These are phyloP conservation scores for Aeschynomene evenia DNA, from an alignment of 306 rosid genomes.

Conservation along the genomic window DNA sequence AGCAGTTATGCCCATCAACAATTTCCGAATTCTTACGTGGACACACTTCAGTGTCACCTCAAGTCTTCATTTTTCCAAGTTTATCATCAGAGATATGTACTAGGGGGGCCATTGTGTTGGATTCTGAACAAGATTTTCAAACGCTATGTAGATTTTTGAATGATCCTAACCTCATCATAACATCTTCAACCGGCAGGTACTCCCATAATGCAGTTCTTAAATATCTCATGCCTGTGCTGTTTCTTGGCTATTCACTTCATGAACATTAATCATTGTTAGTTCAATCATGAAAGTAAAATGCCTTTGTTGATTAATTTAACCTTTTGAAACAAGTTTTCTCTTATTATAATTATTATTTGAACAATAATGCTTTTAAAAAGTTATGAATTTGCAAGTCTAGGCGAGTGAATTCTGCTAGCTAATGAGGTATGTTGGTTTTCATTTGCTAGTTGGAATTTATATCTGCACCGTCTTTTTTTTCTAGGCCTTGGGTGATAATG, in stretches of 20 bases:
- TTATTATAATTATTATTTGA: constrained; percentile 17
- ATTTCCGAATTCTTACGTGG: constrained; percentile 50
- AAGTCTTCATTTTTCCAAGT: constrained; percentile 52
- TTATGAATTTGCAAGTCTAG: constrained; percentile 14
- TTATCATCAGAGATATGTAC: constrained; percentile 41
- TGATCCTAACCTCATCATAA: constrained; percentile 48
- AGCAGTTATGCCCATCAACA: constrained; percentile 39
- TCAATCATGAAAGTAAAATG: background rate
- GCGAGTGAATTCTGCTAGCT: background rate
- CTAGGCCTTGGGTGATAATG: constrained; percentile 79
- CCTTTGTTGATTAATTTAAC: background rate
- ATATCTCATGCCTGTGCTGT: background rate
- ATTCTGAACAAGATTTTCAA: constrained; percentile 40
- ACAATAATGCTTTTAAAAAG: background rate
- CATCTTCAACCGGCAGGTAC: constrained; percentile 76
- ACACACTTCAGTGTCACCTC: constrained; percentile 47
- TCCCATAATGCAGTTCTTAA: background rate
- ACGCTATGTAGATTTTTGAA: constrained; percentile 52
- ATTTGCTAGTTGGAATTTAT: constrained; percentile 16
- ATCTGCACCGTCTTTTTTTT: constrained; percentile 28
- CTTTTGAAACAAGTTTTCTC: background rate
- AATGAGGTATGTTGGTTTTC: background rate
- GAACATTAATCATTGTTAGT: background rate
- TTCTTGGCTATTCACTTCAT: background rate
- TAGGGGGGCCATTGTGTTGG: constrained; percentile 50